Percentiles rank a stretch among this genome's conserved stretches.
These are phyloP conservation scores for Gossypium gossypioides DNA, from an alignment of 441 rosid genomes.

Conservation along the genomic window DNA sequence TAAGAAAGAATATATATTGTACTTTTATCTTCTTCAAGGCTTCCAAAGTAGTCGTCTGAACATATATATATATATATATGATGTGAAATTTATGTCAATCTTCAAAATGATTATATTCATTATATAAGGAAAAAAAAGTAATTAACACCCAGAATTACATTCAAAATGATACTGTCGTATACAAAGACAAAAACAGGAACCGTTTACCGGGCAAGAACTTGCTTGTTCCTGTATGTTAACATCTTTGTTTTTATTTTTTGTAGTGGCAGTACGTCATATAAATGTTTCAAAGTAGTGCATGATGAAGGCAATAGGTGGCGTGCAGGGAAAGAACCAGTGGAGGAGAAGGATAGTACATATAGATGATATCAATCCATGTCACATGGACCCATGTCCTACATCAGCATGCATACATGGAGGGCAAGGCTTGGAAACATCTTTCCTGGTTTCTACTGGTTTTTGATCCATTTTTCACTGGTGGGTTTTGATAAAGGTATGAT, in stretches of 20 bases:
- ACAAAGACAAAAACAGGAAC: conserved; percentile 10
- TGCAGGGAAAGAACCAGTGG: background rate
- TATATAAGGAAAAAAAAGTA: background rate
- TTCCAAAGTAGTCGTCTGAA: background rate
- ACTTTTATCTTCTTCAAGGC: background rate
- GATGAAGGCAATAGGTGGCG: background rate
- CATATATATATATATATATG: no score
- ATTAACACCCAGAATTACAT: background rate
- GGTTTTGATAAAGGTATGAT: background rate
- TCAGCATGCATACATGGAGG: background rate
- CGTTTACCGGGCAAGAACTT: background rate
- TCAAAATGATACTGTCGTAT: background rate
- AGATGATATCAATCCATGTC: background rate
- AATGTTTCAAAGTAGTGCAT: background rate
- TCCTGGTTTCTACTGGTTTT: background rate
- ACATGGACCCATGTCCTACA: background rate
- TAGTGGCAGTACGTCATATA: background rate
- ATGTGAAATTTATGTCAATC: background rate
- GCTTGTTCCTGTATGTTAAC: no score
- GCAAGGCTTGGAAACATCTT: background rate
- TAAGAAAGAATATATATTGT: background rate
- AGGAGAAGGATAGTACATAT: background rate
- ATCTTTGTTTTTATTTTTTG: no score
- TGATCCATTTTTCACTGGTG: background rate
- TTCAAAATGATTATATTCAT: background rate